Evolutionary conservation across 139 green algal species (phyloP).

Genomic region (Auxenochlorella protothecoides): DNA sequence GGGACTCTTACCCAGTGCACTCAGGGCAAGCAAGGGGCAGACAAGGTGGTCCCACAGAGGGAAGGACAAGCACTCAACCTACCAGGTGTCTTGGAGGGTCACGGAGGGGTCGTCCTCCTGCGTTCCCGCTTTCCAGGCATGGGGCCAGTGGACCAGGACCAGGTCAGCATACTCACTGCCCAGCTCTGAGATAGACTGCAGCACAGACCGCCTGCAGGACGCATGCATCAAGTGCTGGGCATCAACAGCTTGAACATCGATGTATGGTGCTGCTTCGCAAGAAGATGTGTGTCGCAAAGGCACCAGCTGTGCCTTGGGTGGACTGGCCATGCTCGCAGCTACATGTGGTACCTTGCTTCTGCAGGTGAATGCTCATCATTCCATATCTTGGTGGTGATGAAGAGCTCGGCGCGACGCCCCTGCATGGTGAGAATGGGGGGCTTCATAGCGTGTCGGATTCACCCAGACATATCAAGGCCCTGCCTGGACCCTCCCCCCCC

Average conservation of each 20-base stretch:
- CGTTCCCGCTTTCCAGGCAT: constrained; percentile 49
- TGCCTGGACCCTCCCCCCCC: no score
- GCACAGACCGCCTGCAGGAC: constrained; percentile 32
- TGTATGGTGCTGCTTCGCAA: no score
- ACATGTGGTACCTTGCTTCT: constrained; percentile 64
- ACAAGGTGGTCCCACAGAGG: no score
- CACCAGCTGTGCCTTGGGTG: not conserved
- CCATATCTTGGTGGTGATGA: constrained; percentile 72
- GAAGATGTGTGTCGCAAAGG: not conserved
- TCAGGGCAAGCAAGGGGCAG: no score
- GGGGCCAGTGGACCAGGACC: constrained; percentile 75
- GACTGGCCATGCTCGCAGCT: constrained; percentile 32
- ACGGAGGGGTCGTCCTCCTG: constrained; percentile 22
- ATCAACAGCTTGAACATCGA: no score
- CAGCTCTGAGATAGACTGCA: constrained; percentile 54
- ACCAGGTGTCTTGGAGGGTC: constrained; percentile 48
- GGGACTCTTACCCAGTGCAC: not conserved
- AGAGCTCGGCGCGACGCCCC: constrained; percentile 53
- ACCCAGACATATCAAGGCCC: no score
- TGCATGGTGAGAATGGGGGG: not conserved
- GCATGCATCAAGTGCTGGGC: not conserved
- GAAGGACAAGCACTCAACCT: not conserved
- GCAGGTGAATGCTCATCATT: constrained; percentile 36
- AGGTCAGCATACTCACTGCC: constrained; percentile 67
- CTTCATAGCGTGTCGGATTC: no score